These are phyloP conservation scores for Apiospora sp. DNA, from an alignment of 2,329 filamentous ascomycete species.

Conservation along the genomic window DNA sequence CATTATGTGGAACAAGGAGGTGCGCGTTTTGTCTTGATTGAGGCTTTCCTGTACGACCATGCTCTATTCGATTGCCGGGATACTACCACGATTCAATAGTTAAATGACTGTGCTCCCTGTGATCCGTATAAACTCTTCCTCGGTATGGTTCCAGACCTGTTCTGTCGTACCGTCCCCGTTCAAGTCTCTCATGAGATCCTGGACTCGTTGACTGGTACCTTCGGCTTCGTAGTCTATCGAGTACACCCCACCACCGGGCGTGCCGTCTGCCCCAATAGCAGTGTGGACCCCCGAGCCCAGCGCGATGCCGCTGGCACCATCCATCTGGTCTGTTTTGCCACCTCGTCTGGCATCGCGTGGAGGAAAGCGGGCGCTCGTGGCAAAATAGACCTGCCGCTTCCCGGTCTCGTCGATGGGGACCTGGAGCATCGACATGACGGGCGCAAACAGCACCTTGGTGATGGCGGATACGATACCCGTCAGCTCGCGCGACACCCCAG, in stretches of 20 bases:
- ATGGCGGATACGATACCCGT: constrained; percentile 39
- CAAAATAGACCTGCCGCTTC: constrained; percentile 48
- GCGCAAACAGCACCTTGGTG: constrained; percentile 37
- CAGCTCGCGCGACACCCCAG: constrained; percentile 37
- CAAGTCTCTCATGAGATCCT: constrained; percentile 23
- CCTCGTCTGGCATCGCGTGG: constrained; percentile 15
- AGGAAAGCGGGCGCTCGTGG: constrained; percentile 46
- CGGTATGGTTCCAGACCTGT: constrained; percentile 47
- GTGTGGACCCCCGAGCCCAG: constrained; percentile 36
- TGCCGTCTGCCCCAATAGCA: constrained; percentile 42
- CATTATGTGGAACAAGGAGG: too few species aligned
- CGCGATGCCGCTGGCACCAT: constrained; percentile 37
- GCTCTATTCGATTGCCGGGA: too few species aligned
- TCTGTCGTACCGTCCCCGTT: constrained; percentile 40
- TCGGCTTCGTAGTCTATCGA: constrained; percentile 46
- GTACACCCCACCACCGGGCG: constrained; percentile 48
- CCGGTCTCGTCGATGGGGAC: constrained; percentile 45
- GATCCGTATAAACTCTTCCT: constrained; percentile 45
- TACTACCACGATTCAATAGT: too few species aligned
- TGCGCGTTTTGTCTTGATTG: too few species aligned
- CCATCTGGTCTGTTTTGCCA: constrained; percentile 24
- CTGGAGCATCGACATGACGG: constrained; percentile 29
- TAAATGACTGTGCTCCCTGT: constrained; percentile 31
- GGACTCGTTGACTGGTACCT: constrained; percentile 35
- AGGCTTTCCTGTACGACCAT: too few species aligned